Base-by-base conservation (phyloP, 371 early-diverging fungal genomes). In the Phascolomyces articulosus region DNA sequence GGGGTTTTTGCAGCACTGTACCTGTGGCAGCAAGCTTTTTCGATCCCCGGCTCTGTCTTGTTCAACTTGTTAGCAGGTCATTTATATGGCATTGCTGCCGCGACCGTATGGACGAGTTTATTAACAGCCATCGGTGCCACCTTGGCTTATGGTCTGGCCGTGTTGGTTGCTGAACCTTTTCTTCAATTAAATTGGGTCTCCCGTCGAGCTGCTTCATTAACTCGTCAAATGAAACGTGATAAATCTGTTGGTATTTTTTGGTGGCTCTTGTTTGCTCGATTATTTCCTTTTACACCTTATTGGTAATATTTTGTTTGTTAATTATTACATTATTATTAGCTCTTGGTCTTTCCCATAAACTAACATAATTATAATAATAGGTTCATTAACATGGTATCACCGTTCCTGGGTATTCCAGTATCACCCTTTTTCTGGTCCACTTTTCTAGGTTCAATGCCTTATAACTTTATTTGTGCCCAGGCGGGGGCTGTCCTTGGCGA, bases 21-120 rank as follows among this genome's bases (percentile, higher is more conserved):
- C 64, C 70, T 82, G 13, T 82, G 83, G 83, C 83, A 82, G 34
- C 83, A 82, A 69, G 80, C 77, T 2, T 82, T 79, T 64, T 78
- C 78, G 2, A 76, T 82, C 20, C 83, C 83, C 24, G 83, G 83
- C 20, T 79, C 80, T 1, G 76, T 82, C 4, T 68, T 82, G 7
- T 62, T 82, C 31, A 82, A 82, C 63, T 40, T 82, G 24, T 58
- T 82, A 24, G 75, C 75, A 1, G 79, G 83, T 8, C 74, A 82
- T 55, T 62, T 82, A 4, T 79, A 82, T 60, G 80, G 80, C 26
- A 73, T 79, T 7, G 44, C 58, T 2, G 47, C 70, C 20, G 83
- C 71, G 3, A 72, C 71, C 15, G n/a, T 82, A 2, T 74, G 63
- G 73, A 82, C 83, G 1, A 76, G 78, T 62, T 66, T 74, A 9